phyloP scores from a whole-genome alignment of 2,329 filamentous ascomycete species.

The Hymenoscyphus repandus region DNA sequence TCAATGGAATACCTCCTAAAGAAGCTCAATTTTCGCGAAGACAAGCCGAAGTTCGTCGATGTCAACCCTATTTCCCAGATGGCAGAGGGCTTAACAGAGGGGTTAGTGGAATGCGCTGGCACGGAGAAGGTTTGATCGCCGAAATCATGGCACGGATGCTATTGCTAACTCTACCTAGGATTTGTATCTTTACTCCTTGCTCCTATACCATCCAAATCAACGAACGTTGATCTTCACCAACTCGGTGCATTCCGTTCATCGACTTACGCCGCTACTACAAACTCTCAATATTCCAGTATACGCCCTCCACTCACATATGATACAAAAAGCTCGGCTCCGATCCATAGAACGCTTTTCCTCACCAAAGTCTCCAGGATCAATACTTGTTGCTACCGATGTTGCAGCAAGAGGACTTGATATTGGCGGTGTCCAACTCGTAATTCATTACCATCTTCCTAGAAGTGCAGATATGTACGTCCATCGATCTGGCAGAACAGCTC shows the following conservation, averaged over 20 bases:
- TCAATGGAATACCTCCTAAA: constrained; percentile 91
- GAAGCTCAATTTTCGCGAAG: constrained; percentile 80
- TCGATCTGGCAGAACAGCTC: constrained; percentile 87
- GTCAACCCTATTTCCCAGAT: constrained; percentile 86
- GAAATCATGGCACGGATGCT: not conserved
- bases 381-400: constrained; percentile 89
- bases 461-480: constrained; percentile 93
- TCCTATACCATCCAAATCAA: constrained; percentile 74
- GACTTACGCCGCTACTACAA: constrained; percentile 77
- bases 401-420: constrained; percentile 93
- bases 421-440: constrained; percentile 76
- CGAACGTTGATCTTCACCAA: constrained; percentile 92
- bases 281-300: constrained; percentile 73
- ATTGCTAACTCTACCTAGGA: constrained; percentile 48
- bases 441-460: constrained; percentile 94
- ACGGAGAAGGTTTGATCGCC: constrained; percentile 71
- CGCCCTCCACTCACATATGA: constrained; percentile 88
- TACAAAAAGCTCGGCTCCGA: constrained; percentile 89
- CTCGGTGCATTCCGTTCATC: constrained; percentile 86
- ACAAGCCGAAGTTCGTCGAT: constrained; percentile 85
- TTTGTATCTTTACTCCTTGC: constrained; percentile 83
- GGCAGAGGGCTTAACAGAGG: constrained; percentile 80
- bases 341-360: constrained; percentile 84
- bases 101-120: constrained; percentile 83
- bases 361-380: constrained; percentile 49